Evolutionary conservation across 1,139 yeast genomes (phyloP).

Genomic region (Zygoascus hellenicus): DNA sequence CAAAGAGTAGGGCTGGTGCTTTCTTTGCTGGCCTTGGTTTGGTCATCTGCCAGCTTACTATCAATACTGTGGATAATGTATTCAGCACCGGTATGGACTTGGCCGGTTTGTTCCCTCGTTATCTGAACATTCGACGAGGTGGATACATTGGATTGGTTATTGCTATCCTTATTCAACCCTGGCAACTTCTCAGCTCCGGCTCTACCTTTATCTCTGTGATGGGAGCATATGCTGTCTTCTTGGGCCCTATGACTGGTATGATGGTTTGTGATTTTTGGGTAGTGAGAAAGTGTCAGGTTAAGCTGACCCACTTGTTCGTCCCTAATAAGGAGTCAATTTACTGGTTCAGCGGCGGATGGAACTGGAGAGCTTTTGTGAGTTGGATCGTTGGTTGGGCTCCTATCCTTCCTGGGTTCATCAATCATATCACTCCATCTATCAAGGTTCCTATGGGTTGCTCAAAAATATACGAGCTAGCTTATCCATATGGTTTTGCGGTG

Average conservation of each 20-base stretch:
- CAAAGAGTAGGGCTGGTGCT: constrained; percentile 31
- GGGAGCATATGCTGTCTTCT: constrained; percentile 42
- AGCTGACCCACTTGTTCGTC: constrained; percentile 37
- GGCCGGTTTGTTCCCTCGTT: constrained; percentile 44
- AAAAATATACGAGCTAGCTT: constrained; percentile 32
- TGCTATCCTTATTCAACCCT: constrained; percentile 44
- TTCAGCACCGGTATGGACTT: constrained; percentile 49
- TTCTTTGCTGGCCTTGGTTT: constrained; percentile 44
- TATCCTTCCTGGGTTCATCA: constrained; percentile 40
- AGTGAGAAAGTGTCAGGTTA: constrained; percentile 32
- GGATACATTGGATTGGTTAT: constrained; percentile 41
- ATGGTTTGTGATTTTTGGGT: constrained; percentile 41
- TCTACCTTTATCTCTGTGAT: constrained; percentile 42
- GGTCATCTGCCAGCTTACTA: constrained; percentile 42
- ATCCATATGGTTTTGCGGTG: constrained; percentile 37
- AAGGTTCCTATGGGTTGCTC: constrained; percentile 22
- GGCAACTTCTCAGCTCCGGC: constrained; percentile 44
- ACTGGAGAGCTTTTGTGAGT: constrained; percentile 40
- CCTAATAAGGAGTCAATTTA: constrained; percentile 35
- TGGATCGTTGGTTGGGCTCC: constrained; percentile 40
- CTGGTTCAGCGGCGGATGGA: constrained; percentile 38
- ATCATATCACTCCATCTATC: constrained; percentile 33
- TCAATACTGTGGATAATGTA: constrained; percentile 46
- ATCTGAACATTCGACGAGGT: constrained; percentile 47
- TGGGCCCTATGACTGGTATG: constrained; percentile 43